These are phyloP conservation scores for Lasiodiplodia sp. DNA, from an alignment of 2,329 filamentous ascomycete genomes.

Conservation along the genomic window DNA sequence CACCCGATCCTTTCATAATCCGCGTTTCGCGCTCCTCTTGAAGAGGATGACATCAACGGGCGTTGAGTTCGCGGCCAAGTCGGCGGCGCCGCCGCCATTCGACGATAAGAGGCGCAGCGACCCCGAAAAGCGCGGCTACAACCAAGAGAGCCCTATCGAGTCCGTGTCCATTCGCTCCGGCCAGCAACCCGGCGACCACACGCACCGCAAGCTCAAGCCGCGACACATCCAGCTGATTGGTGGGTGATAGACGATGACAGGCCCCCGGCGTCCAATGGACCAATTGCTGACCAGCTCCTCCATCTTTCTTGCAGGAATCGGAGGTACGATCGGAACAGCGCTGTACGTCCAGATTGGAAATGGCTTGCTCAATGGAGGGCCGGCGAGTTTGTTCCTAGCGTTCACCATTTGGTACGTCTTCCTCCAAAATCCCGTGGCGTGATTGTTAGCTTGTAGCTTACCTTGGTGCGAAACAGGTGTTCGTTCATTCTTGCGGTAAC, in stretches of 20 bases:
- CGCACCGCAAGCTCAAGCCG: conserved; percentile 54
- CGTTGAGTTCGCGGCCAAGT: conserved; percentile 37
- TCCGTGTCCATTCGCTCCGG: conserved; percentile 19
- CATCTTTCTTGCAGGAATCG: conserved; percentile 38
- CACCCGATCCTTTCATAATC: neutral
- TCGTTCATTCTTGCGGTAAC: conserved; percentile 52
- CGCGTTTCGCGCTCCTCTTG: neutral
- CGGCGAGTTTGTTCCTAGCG: conserved; percentile 55
- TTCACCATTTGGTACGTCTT: conserved; percentile 52
- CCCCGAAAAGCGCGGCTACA: conserved; percentile 39
- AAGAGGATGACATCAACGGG: conserved; percentile 45
- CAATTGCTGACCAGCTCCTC: conserved; percentile 5
- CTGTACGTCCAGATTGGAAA: conserved; percentile 57
- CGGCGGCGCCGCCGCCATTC: conserved; percentile 33
- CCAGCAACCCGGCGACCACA: conserved; percentile 41
- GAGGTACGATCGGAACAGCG: conserved; percentile 57
- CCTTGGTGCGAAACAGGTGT: conserved; percentile 42
- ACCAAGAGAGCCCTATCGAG: conserved; percentile 33
- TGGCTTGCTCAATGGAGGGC: conserved; percentile 56
- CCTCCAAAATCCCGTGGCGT: neutral
- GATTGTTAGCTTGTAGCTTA: conserved; percentile 3
- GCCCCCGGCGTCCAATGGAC: neutral
- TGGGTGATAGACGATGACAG: neutral
- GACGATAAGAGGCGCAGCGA: conserved; percentile 36
- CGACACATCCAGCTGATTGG: conserved; percentile 58